Conservation (phyloP, 1,284 basidiomycete genomes). For the Ganoderma meredithae region DNA sequence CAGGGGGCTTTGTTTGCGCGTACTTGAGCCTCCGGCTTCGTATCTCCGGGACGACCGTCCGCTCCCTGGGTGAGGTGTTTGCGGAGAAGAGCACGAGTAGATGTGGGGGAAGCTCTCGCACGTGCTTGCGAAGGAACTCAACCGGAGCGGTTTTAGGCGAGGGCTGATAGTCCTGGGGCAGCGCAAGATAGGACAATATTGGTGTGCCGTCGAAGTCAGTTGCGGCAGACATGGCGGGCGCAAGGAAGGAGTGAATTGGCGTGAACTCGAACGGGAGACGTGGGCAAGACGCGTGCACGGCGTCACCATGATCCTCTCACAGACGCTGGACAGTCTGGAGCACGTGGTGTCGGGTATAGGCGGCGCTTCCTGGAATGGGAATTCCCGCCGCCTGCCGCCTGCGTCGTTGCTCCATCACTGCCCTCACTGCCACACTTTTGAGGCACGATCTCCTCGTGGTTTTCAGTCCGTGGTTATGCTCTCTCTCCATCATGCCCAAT, state of each 20-base stretch:
- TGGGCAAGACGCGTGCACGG: background rate
- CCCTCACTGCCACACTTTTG: conserved; percentile 13
- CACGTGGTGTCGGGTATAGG: conserved; percentile 16
- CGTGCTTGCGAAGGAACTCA: conserved; percentile 64
- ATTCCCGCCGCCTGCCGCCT: conserved; percentile 27
- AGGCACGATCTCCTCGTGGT: conserved; percentile 11
- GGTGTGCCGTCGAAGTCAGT: conserved; percentile 13
- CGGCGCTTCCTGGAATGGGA: conserved; percentile 23
- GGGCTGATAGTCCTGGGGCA: conserved; percentile 63
- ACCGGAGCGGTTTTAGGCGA: conserved; percentile 60
- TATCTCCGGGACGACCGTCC: conserved; percentile 65
- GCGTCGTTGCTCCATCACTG: conserved; percentile 9
- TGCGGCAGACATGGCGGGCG: conserved; percentile 31
- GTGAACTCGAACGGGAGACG: background rate
- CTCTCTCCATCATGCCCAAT: conserved; percentile 19
- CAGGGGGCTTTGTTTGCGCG: conserved; percentile 56
- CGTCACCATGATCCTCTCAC: background rate
- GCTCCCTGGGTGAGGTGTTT: conserved; percentile 71
- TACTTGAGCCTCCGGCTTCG: conserved; percentile 76
- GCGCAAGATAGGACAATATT: conserved; percentile 68
- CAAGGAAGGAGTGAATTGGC: background rate
- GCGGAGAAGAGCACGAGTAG: conserved; percentile 63
- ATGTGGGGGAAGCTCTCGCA: conserved; percentile 73
- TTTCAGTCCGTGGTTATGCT: conserved; percentile 16
- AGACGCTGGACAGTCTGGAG: background rate